Conservation (phyloP, 164 flowering plant genomes). For the Malania oleifera region DNA sequence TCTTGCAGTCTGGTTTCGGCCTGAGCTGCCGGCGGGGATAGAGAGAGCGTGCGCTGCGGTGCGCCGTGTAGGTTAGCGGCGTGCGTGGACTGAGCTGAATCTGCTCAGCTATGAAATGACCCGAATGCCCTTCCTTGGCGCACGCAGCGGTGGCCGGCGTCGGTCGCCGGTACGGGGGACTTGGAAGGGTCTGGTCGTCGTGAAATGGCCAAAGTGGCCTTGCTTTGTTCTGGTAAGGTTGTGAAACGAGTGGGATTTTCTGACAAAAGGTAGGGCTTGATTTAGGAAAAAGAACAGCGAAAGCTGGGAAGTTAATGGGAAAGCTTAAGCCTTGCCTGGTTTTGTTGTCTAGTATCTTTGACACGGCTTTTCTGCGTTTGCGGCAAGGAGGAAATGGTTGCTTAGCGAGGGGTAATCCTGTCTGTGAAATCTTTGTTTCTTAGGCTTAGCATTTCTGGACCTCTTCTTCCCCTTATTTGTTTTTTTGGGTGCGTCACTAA, state of each 20-base stretch:
- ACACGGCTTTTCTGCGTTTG: constrained; percentile 7
- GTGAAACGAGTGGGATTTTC: not conserved
- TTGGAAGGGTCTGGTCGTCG: not conserved
- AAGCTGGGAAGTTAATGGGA: not conserved
- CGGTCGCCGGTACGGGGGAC: not conserved
- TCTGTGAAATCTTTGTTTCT: not conserved
- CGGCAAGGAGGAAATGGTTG: not conserved
- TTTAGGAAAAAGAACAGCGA: not conserved
- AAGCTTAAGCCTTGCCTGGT: not conserved
- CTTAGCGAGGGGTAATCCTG: constrained; percentile 6
- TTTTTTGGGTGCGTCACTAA: not conserved
- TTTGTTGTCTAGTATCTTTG: constrained; percentile 7
- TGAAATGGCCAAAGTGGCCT: constrained; percentile 19
- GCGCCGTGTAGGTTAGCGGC: too few species aligned
- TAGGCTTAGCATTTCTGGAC: not conserved
- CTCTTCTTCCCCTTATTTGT: not conserved
- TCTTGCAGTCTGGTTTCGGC: too few species aligned
- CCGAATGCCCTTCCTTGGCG: too few species aligned
- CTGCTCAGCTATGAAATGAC: too few species aligned
- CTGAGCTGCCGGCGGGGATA: too few species aligned
- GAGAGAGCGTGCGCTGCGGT: too few species aligned
- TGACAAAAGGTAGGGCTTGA: not conserved
- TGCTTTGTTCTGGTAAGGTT: not conserved
- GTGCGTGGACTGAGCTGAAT: too few species aligned
- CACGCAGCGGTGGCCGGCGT: not conserved